Evolutionary conservation across 2,329 filamentous ascomycete genomes (phyloP), one percentile per base, ranked within the genome.

Genomic region (Neobulgaria alba): DNA sequence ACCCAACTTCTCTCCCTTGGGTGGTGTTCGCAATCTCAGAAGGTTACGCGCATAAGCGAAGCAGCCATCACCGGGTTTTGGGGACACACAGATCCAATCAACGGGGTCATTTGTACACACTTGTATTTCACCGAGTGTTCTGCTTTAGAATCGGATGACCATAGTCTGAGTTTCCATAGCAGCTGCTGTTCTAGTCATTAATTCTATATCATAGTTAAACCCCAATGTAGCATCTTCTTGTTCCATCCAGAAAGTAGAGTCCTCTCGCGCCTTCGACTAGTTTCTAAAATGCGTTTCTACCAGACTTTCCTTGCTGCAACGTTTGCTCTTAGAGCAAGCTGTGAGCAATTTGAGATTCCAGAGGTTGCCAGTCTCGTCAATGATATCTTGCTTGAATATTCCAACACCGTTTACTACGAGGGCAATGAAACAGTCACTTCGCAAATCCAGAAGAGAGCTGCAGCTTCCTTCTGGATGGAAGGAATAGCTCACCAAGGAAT

Each of bases 381-480:
- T 26, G 23, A 26, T 26, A 12, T 26, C 23, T 12, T 26, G 23
- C 7, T 26, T 12, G 7, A 26, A 12, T 26, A 7, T 26, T 26
- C 23, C 7, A 12, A 26, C 23, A 12, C 12, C 12, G 23, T 26
- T 26, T 12, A 26, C 23, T 26, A 26, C 23, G 23, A 26, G 7
- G 23, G 23, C 7, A 26, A 26, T 12, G 77, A 34, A 5, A 35
- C 17, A 15, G 14, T 18, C 18, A 21, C 4, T 9, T 18, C 33
- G 7, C 12, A 12, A 18, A 17, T 19, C 14, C 15, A 12, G 20
- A 15, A 32, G 15, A 16, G 33, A 20, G 33, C 18, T 18, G 34
- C 39, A n/a, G 29, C 40, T 10, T 29, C 43, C 8, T 51, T 49
- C 38, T 53, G 50, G 50, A 35, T 47, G 16, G 50, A 51, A 18